Conservation (phyloP, 225 moss, liverwort and hornwort genomes). For the Bryum argenteum region DNA sequence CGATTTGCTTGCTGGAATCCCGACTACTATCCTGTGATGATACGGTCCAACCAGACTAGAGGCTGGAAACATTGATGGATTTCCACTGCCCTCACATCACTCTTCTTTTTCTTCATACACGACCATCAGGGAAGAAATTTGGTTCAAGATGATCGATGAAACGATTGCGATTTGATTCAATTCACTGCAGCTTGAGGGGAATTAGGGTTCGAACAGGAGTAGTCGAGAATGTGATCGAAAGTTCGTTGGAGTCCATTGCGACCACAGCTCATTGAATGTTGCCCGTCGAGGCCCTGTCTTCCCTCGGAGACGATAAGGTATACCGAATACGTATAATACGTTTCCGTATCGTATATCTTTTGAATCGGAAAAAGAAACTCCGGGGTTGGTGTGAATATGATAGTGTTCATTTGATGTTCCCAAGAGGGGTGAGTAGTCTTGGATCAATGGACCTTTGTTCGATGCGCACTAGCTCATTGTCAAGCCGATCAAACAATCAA, state of each 20-base stretch:
- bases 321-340: neutral
- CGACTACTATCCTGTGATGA: slow-evolving; percentile 9
- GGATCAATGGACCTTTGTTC: too few species aligned
- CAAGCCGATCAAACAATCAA: too few species aligned
- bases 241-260: slow-evolving; percentile 27
- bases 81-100: slow-evolving; percentile 40
- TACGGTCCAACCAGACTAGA: slow-evolving; percentile 41
- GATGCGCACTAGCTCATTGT: too few species aligned
- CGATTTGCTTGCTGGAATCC: slow-evolving; percentile 25
- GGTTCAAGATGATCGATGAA: neutral
- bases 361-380: too few species aligned
- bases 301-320: slow-evolving; percentile 31
- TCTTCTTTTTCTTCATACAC: slow-evolving; percentile 32
- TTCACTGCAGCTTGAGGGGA: neutral
- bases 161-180: neutral
- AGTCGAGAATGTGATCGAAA: slow-evolving; percentile 3
- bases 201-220: neutral
- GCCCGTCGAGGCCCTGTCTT: neutral
- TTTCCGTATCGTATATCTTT: too few species aligned
- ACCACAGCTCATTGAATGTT: neutral
- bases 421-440: too few species aligned
- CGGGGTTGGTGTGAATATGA: too few species aligned
- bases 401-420: too few species aligned
- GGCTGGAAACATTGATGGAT: slow-evolving; percentile 51
- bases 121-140: neutral